Evolutionary conservation across 352 stramenopile genomes (phyloP).

Genomic region (Globisporangium cederbergense): DNA sequence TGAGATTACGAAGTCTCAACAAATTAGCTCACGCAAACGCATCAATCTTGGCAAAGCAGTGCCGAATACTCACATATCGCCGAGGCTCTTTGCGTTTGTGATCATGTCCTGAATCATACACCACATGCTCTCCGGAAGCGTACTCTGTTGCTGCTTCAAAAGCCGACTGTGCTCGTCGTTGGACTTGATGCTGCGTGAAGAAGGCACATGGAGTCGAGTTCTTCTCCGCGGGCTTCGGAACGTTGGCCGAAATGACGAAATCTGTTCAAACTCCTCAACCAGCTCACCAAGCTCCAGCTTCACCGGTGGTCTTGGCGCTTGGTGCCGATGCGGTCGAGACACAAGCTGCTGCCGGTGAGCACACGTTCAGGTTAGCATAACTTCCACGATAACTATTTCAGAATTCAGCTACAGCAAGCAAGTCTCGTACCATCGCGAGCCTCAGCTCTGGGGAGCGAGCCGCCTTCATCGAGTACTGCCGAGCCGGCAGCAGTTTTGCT

Average conservation of each 20-base stretch:
- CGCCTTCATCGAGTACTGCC: neutral
- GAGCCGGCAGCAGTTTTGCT: neutral
- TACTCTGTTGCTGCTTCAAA: neutral
- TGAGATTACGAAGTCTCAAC: constrained; percentile 9
- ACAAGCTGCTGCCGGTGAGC: constrained; percentile 3
- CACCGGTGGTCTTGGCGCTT: neutral
- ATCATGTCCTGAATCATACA: constrained; percentile 36
- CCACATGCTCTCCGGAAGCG: constrained; percentile 30
- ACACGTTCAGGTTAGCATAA: neutral
- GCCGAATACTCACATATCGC: constrained; percentile 37
- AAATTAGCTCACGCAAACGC: neutral
- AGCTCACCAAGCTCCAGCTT: neutral
- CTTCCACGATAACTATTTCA: neutral
- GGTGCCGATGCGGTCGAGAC: neutral
- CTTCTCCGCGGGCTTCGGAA: constrained; percentile 10
- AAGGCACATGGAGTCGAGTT: neutral
- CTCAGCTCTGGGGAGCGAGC: neutral
- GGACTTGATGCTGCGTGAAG: neutral
- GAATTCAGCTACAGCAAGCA: neutral
- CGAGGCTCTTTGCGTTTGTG: constrained; percentile 37
- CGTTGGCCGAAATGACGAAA: neutral
- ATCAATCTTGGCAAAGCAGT: neutral
- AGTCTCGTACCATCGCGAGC: neutral
- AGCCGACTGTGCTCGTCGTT: neutral
- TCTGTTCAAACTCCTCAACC: neutral